Percentiles rank a stretch among this genome's conserved stretches.
Evolutionary conservation across 768 basidiomycete species (phyloP).

Genomic region (Postia placenta): DNA sequence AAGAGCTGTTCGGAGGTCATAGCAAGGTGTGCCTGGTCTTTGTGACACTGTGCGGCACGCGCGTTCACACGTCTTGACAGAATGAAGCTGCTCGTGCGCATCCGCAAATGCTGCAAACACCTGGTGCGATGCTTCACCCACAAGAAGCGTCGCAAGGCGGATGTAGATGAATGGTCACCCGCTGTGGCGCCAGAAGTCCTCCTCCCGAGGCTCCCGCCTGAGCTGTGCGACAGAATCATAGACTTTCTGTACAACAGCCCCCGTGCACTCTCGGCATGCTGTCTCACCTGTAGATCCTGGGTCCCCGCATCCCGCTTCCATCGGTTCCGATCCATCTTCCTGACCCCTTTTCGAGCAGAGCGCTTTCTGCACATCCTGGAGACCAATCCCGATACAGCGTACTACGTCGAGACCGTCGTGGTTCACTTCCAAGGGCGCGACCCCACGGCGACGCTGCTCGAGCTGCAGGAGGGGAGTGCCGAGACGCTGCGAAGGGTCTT

Average conservation of each 20-base stretch:
- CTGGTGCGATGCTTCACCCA: too few relatives aligned
- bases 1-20: too few relatives aligned
- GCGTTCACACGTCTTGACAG: too few relatives aligned
- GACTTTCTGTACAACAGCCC: slow-evolving; percentile 3
- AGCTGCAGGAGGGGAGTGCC: too few relatives aligned
- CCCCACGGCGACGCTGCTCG: too few relatives aligned
- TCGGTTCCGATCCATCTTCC: neutral
- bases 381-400: neutral
- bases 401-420: neutral
- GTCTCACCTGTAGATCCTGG: slow-evolving; percentile 4
- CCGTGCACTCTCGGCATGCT: neutral
- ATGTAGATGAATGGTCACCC: too few relatives aligned
- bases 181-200: neutral
- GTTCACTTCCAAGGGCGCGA: neutral
- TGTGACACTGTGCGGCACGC: too few relatives aligned
- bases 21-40: too few relatives aligned
- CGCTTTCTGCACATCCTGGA: neutral
- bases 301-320: slow-evolving; percentile 1
- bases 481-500: neutral
- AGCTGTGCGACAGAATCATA: slow-evolving; percentile 7
- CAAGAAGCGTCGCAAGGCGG: too few relatives aligned
- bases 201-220: slow-evolving; percentile 1
- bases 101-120: too few relatives aligned
- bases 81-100: too few relatives aligned
- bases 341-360: neutral